Evolutionary conservation across 768 basidiomycete genomes (phyloP).

Genomic region (Suillus luteus): DNA sequence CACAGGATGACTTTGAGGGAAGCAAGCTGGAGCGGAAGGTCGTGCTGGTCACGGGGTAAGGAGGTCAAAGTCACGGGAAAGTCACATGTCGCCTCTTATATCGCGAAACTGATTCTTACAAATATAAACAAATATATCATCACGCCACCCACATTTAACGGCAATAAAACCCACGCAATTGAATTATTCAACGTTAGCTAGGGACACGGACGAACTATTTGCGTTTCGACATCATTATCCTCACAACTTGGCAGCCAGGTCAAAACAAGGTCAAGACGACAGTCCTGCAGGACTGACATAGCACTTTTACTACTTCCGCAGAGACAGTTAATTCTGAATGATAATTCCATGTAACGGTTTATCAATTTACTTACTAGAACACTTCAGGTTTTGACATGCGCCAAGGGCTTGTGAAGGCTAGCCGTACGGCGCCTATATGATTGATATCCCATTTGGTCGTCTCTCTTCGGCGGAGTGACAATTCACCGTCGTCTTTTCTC

Average conservation of each 20-base stretch:
- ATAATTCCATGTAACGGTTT: background rate
- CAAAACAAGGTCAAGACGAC: background rate
- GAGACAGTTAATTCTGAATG: background rate
- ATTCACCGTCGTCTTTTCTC: background rate
- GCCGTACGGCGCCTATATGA: conserved; percentile 12
- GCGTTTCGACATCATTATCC: background rate
- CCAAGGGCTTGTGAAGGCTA: conserved; percentile 1
- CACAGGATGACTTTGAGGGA: background rate
- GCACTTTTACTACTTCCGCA: conserved; percentile 2
- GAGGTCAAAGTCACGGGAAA: conserved; percentile 42
- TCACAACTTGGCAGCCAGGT: background rate
- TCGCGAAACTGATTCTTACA: conserved; percentile 23
- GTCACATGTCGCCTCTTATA: conserved; percentile 45
- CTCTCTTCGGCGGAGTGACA: conserved; percentile 5
- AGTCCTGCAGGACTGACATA: conserved; percentile 2
- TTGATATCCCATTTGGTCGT: conserved; percentile 5
- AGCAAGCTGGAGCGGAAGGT: conserved; percentile 9
- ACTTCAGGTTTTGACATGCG: background rate
- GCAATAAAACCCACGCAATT: conserved; percentile 5
- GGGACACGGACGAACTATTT: background rate
- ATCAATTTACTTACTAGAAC: background rate
- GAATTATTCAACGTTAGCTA: background rate
- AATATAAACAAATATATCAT: conserved; percentile 33
- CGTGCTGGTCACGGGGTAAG: conserved; percentile 45
- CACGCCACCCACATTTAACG: conserved; percentile 18